phyloP scores from a whole-genome alignment of 2,329 filamentous ascomycete species.

The Penicillium olsonii region DNA sequence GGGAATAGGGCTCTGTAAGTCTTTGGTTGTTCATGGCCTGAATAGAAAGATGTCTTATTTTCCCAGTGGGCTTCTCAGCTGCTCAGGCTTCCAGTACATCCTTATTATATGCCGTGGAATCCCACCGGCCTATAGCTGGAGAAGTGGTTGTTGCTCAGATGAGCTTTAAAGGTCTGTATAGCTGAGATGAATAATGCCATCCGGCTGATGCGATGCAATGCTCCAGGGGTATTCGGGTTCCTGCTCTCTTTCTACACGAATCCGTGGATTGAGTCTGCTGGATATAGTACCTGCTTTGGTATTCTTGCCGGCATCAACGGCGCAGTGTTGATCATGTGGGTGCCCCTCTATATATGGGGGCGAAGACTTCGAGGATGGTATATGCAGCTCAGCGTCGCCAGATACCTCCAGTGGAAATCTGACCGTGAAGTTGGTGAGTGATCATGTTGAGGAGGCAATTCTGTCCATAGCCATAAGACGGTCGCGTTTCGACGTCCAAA shows the following conservation, averaged over 20 bases:
- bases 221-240: not conserved
- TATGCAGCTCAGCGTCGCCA: not conserved
- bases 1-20: constrained; percentile 4
- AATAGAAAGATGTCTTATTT: not conserved
- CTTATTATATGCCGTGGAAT: constrained; percentile 7
- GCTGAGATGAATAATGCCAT: not conserved
- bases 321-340: constrained; percentile 4
- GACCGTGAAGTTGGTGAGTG: not conserved
- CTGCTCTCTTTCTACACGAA: constrained; percentile 11
- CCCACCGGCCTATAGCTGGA: constrained; percentile 5
- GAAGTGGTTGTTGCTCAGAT: constrained; percentile 9
- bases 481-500: too few relatives aligned
- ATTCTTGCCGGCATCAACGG: constrained; percentile 2
- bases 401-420: not conserved
- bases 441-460: too few relatives aligned
- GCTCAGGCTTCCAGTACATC: not conserved
- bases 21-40: not conserved
- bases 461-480: too few relatives aligned
- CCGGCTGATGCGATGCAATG: not conserved
- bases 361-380: not conserved
- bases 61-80: constrained; percentile 5
- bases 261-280: constrained; percentile 7
- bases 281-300: constrained; percentile 4
- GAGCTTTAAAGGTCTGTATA: constrained; percentile 7
- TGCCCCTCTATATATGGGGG: constrained; percentile 7